Evolutionary conservation across 2,329 filamentous ascomycete genomes (phyloP).

Genomic region (Aspergillus clavatus): DNA sequence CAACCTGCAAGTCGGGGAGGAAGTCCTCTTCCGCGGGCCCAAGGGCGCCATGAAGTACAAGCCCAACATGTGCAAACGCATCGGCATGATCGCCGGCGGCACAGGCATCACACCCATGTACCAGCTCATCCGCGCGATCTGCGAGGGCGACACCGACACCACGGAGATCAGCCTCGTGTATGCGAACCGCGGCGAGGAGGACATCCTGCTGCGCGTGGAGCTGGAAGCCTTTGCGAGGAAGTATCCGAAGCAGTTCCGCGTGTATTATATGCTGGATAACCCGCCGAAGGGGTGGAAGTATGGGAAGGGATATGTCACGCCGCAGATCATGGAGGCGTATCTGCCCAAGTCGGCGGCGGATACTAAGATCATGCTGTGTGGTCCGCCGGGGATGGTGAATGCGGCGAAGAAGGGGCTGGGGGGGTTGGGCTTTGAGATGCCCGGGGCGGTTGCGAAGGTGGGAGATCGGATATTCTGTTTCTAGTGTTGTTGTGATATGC

Average conservation of each 20-base stretch:
- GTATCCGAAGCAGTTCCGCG: conserved; percentile 51
- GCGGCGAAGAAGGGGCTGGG: conserved; percentile 50
- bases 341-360: conserved; percentile 46
- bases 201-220: conserved; percentile 55
- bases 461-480: conserved; percentile 54
- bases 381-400: conserved; percentile 57
- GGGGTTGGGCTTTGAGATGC: conserved; percentile 49
- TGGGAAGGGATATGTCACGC: conserved; percentile 49
- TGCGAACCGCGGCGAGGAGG: conserved; percentile 54
- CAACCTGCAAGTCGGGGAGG: conserved; percentile 27
- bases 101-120: conserved; percentile 50
- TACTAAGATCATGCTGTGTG: conserved; percentile 55
- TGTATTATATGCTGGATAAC: conserved; percentile 53
- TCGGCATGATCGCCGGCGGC: conserved; percentile 38
- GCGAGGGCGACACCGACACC: conserved; percentile 53
- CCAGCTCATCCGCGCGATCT: conserved; percentile 59
- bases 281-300: conserved; percentile 46
- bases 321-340: conserved; percentile 46
- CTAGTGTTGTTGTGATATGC: too few relatives aligned
- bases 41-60: conserved; percentile 33
- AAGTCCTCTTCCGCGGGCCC: conserved; percentile 32
- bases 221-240: conserved; percentile 50
- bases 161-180: conserved; percentile 56
- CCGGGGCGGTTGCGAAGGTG: conserved; percentile 49
- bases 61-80: conserved; percentile 23